phyloP scores from a whole-genome alignment of 805 yeast species.

The Candida fluviatilis region DNA sequence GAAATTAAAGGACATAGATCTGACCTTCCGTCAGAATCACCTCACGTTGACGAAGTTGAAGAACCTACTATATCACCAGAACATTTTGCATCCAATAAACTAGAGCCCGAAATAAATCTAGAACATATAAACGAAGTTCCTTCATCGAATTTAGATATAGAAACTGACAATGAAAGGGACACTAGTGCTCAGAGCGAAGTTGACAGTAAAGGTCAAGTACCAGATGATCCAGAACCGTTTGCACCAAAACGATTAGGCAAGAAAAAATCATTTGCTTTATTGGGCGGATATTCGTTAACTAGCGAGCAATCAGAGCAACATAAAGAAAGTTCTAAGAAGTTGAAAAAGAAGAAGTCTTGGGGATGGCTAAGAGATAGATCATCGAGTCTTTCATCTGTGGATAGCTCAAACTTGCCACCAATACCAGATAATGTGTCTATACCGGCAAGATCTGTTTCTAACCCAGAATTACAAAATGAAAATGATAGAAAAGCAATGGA shows the following conservation, averaged over 20 bases:
- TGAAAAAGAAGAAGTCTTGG: conserved; percentile 39
- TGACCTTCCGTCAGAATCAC: too few species aligned
- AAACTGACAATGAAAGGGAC: too few species aligned
- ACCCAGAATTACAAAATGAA: conserved; percentile 23
- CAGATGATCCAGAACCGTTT: conserved; percentile 1
- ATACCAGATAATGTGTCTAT: conserved; percentile 15
- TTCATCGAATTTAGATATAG: too few species aligned
- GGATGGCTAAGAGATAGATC: conserved; percentile 34
- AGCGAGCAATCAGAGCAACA: background rate
- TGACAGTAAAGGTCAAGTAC: too few species aligned
- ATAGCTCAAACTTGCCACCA: conserved; percentile 15
- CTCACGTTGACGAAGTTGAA: too few species aligned
- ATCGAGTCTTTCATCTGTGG: conserved; percentile 26
- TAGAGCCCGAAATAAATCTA: too few species aligned
- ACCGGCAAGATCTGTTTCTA: conserved; percentile 33
- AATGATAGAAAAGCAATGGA: conserved; percentile 2
- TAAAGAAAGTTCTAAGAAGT: conserved; percentile 14
- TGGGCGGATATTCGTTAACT: conserved; percentile 1
- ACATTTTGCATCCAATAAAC: too few species aligned
- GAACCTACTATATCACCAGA: too few species aligned
- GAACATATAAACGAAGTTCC: too few species aligned
- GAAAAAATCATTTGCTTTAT: conserved; percentile 12
- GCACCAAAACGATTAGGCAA: conserved; percentile 7
- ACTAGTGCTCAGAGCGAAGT: too few species aligned
- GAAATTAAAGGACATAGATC: too few species aligned